Conservation (phyloP, 129 eudicot species). For the Scalesia atractyloides region DNA sequence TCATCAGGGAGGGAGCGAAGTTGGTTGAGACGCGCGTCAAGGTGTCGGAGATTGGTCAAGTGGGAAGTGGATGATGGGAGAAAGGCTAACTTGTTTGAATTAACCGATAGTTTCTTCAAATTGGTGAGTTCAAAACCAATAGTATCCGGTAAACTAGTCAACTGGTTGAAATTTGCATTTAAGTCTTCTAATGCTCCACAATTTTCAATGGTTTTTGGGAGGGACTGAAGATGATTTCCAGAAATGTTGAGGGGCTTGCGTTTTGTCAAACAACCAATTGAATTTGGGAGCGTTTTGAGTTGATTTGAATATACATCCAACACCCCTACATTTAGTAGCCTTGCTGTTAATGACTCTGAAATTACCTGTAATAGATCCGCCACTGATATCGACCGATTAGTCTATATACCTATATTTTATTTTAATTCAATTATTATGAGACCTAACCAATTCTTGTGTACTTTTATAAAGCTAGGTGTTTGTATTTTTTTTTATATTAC, state of each 20-base stretch:
- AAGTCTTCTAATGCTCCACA: conserved; percentile 65
- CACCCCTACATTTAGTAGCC: conserved; percentile 62
- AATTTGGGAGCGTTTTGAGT: conserved; percentile 75
- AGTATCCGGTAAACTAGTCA: conserved; percentile 63
- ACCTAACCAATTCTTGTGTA: too few relatives aligned
- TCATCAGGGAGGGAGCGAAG: too few relatives aligned
- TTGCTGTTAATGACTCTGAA: conserved; percentile 86
- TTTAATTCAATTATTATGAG: too few relatives aligned
- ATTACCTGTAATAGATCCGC: conserved; percentile 53
- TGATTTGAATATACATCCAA: conserved; percentile 88
- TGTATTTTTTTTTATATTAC: too few relatives aligned
- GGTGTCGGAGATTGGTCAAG: conserved; percentile 62
- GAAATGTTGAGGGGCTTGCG: conserved; percentile 79
- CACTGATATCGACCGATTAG: too few relatives aligned
- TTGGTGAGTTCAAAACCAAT: conserved; percentile 78
- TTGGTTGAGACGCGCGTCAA: conserved; percentile 87
- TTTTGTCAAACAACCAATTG: conserved; percentile 85
- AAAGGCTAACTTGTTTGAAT: conserved; percentile 70
- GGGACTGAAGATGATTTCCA: conserved; percentile 70
- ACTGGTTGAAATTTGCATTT: conserved; percentile 82
- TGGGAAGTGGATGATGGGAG: conserved; percentile 87
- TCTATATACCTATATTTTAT: too few relatives aligned
- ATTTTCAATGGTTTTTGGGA: conserved; percentile 76
- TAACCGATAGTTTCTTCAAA: conserved; percentile 65
- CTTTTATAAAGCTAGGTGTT: too few relatives aligned